Evolutionary conservation across 352 stramenopile species (phyloP).

Genomic region (Phytophthora nicotianae): DNA sequence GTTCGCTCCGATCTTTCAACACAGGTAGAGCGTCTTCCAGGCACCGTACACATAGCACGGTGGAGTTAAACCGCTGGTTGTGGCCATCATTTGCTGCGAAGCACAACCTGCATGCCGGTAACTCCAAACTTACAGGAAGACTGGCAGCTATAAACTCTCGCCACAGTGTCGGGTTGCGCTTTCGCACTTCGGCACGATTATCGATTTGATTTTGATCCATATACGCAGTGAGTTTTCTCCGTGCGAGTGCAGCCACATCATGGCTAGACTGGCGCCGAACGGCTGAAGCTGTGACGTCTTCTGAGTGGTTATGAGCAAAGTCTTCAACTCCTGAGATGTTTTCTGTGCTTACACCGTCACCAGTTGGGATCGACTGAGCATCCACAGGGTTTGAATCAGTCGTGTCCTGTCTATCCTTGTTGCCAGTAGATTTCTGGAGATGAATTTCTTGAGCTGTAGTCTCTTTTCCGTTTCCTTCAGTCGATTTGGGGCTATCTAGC

Average conservation of each 20-base stretch:
- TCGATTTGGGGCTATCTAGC: constrained; percentile 10
- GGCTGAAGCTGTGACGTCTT: constrained; percentile 8
- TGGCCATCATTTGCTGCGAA: constrained; percentile 41
- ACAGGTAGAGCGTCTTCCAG: constrained; percentile 33
- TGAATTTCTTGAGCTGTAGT: not conserved
- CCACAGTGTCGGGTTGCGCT: constrained; percentile 46
- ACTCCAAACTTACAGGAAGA: constrained; percentile 22
- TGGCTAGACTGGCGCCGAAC: constrained; percentile 8
- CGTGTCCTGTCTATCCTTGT: not conserved
- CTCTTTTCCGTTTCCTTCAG: constrained; percentile 12
- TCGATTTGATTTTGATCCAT: constrained; percentile 42
- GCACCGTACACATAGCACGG: constrained; percentile 54
- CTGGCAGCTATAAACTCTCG: constrained; percentile 41
- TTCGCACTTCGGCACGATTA: constrained; percentile 40
- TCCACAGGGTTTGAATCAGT: not conserved
- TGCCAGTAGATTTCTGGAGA: constrained; percentile 2
- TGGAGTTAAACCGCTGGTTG: constrained; percentile 61
- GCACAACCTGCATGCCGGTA: constrained; percentile 47
- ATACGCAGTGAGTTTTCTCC: constrained; percentile 33
- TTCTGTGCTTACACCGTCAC: not conserved
- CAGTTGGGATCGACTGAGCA: not conserved
- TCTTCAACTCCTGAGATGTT: constrained; percentile 8
- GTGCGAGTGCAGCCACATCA: constrained; percentile 7
- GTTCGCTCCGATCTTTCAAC: constrained; percentile 23
- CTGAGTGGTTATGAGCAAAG: constrained; percentile 11